These are phyloP conservation scores for Fusarium sp. DNA, from an alignment of 2,329 filamentous ascomycete species.

Conservation along the genomic window DNA sequence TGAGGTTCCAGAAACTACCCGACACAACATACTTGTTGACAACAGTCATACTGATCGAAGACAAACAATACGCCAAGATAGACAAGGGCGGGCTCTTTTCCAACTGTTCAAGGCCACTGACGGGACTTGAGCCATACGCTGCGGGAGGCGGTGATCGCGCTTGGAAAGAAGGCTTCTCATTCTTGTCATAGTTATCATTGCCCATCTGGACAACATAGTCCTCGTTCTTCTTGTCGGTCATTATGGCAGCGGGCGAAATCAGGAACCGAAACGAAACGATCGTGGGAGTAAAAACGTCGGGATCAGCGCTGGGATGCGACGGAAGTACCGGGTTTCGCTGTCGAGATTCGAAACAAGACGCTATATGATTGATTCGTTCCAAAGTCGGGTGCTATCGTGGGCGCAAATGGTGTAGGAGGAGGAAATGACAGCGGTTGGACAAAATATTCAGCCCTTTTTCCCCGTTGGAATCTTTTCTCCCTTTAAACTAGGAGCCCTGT, in stretches of 20 bases:
- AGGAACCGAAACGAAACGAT: constrained; percentile 41
- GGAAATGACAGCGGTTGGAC: not conserved
- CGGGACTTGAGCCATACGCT: constrained; percentile 26
- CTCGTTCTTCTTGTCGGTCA: constrained; percentile 91
- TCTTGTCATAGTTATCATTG: constrained; percentile 62
- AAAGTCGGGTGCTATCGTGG: not conserved
- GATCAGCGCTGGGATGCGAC: constrained; percentile 28
- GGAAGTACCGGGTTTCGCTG: constrained; percentile 12
- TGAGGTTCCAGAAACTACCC: constrained; percentile 90
- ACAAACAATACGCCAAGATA: constrained; percentile 89
- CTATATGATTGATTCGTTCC: not conserved
- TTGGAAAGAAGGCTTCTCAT: constrained; percentile 63
- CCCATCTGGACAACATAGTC: constrained; percentile 78
- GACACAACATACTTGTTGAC: constrained; percentile 99
- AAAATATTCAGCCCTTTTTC: not conserved
- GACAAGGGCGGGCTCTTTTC: constrained; percentile 82
- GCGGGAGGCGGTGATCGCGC: constrained; percentile 39
- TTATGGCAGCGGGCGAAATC: constrained; percentile 48
- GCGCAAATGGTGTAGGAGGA: constrained; percentile 7
- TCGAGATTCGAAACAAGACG: constrained; percentile 13
- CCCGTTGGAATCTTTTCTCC: constrained; percentile 28
- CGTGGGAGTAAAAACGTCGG: not conserved
- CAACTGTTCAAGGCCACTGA: constrained; percentile 51
- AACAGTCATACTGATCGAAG: constrained; percentile 99
- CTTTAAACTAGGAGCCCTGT: constrained; percentile 21